Evolutionary conservation across 164 flowering plant species (phyloP), one percentile per base, ranked within the genome.

Genomic region (Stephania cephalantha): DNA sequence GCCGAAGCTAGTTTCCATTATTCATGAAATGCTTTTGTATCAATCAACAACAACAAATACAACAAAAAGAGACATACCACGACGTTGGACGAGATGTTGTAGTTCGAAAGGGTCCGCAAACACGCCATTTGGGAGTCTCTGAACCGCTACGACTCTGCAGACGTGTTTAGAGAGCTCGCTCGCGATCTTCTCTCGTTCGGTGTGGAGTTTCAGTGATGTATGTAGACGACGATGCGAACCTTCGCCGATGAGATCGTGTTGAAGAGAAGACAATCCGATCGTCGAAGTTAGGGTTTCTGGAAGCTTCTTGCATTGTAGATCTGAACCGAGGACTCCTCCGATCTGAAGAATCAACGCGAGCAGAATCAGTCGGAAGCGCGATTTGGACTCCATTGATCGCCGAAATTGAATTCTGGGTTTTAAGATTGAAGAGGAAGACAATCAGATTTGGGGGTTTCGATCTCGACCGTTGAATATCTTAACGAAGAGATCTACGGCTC

Each of bases 21-120:
- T 25, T 25, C 25, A 25, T 25, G 25, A 25, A 25, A 25, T 25
- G 25, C 25, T 25, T 25, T 25, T n/a, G n/a, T n/a, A n/a, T n/a
- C n/a, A n/a, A n/a, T n/a, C n/a, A n/a, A n/a, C n/a, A n/a, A n/a
- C n/a, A 25, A 25, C 25, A 25, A 25, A 25, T 29, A 11, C 42
- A 15, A 73, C 35, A 18, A 13, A 42, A 7, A 61, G 42, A 22
- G 20, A 2, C 46, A 63, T 87, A 95, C 99, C 96, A 73, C 88
- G 87, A 77, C 86, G 92, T 25, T 86, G 86, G 69, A 85, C 86
- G 75, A 95, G 97, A 82, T 89, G 92, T 77, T 95, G 89, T 50
- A 93, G 85, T 84, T 95, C 98, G 82, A 95, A 95, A 61, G 97
- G 97, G 80, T 95, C 99, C 46, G 95, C 97, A 83, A 93, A 95